Evolutionary conservation across 2,329 filamentous ascomycete species (phyloP), one percentile per base, ranked within the genome.

Genomic region (Trichoderma brevicompactum): DNA sequence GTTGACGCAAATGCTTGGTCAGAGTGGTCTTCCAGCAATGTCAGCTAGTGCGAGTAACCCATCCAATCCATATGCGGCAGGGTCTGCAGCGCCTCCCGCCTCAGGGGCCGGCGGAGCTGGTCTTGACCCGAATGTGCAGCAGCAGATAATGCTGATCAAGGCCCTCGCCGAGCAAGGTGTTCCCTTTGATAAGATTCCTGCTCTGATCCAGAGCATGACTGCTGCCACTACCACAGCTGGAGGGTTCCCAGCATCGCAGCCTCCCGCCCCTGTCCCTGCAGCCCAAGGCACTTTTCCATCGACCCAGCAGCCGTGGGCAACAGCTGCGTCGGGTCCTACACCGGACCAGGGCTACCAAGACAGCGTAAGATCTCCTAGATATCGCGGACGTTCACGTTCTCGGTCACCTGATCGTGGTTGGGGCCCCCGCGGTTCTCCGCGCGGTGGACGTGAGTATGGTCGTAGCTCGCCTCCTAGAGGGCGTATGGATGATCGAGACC

Each of bases 331-430:
- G 40, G 68, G 68, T 13, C 68, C 71, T 54, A 71, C 76, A 50
- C 78, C 80, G 65, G 87, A 89, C 71, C 81, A 79, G 67, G 79
- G 80, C 66, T 86, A 81, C 70, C 82, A 83, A 68, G 84, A 88
- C 65, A 81, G 81, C 72, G 78, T 83, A 75, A 86, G 88, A 74
- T 92, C 90, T 40, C 89, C 82, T 67, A 81, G 83, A 74, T 82
- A 82, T 71, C 81, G 81, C 66, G 85, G 74, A 52, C 87, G 91
- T 65, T 92, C 90, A 66, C 87, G 93, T 60, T 94, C 91, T 38
- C 87, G 91, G 44, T 96, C 93, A 69, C 92, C 93, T 58, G 88
- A 89, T 65, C 89, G 88, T 73, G 87, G 87, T 70, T 91, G 90
- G 83, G 88, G 88, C 19, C 19, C 65, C 68, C 87, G 87, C 67